These are phyloP conservation scores for Aspergillus niger DNA, from an alignment of 2,329 filamentous ascomycete species.

Conservation along the genomic window DNA sequence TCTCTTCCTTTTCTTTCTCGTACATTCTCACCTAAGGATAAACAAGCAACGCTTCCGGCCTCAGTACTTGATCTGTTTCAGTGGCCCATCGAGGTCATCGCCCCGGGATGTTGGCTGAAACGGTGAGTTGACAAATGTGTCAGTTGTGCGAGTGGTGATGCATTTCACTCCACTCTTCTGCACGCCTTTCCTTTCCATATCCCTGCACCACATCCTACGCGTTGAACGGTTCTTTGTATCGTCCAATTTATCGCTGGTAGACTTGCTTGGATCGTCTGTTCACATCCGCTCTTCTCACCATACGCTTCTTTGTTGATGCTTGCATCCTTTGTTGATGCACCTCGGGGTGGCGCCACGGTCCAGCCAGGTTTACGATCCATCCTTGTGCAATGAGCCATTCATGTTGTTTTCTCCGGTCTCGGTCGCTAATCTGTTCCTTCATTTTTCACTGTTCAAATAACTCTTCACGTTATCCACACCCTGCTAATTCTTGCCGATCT, in stretches of 20 bases:
- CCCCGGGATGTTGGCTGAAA: constrained; percentile 1
- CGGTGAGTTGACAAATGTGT: background rate
- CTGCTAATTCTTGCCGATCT: background rate
- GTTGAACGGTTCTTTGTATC: background rate
- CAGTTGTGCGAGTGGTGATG: background rate
- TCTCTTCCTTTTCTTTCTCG: background rate
- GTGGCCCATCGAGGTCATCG: background rate
- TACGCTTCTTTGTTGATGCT: background rate
- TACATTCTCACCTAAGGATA: background rate
- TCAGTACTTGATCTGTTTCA: background rate
- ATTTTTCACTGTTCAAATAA: background rate
- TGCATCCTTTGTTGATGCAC: background rate
- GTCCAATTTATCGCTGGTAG: background rate
- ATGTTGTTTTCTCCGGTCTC: background rate
- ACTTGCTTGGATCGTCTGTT: background rate
- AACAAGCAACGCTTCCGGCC: background rate
- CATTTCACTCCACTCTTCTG: background rate
- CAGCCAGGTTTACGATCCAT: background rate
- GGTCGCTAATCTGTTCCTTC: background rate
- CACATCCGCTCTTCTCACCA: background rate
- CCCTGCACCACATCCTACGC: background rate
- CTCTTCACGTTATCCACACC: background rate
- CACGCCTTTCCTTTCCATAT: background rate
- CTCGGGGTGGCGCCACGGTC: background rate
- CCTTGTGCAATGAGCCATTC: background rate